A percentile compares a stretch with the other conserved stretches of the same genome.
Evolutionary conservation across 345 rosid species (phyloP).

Genomic region (Pistacia atlantica): DNA sequence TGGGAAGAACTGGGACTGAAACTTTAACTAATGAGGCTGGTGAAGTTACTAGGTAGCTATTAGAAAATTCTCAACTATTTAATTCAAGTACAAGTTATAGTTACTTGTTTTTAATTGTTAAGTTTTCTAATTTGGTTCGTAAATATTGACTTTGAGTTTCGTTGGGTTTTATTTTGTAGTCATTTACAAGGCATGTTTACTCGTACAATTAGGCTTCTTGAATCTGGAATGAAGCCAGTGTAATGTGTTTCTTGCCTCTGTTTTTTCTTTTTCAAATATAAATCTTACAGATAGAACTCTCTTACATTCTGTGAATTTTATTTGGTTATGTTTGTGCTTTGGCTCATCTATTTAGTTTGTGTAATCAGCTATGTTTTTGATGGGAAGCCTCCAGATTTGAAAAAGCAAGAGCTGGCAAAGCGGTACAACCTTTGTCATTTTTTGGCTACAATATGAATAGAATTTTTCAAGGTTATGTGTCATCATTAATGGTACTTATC

Average conservation of each 20-base stretch:
- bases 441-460: neutral
- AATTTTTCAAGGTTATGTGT: neutral
- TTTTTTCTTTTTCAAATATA: conserved; percentile 1
- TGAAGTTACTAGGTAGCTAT: conserved; percentile 81
- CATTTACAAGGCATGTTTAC: conserved; percentile 96
- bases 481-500: neutral
- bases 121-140: neutral
- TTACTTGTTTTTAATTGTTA: neutral
- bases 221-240: conserved; percentile 97
- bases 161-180: conserved; percentile 34
- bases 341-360: conserved; percentile 8
- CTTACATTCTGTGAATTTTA: neutral
- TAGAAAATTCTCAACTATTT: neutral
- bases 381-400: conserved; percentile 87
- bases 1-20: conserved; percentile 89
- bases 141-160: neutral
- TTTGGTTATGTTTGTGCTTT: conserved; percentile 5
- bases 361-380: conserved; percentile 78
- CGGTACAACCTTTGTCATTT: conserved; percentile 49
- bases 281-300: neutral
- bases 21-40: conserved; percentile 96
- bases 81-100: neutral
- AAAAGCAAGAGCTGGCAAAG: conserved; percentile 83
- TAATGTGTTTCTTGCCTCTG: conserved; percentile 36
- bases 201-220: conserved; percentile 91